Base-by-base conservation (phyloP, 1,139 yeast species). In the Lodderomyces pseudojiufengensis region DNA sequence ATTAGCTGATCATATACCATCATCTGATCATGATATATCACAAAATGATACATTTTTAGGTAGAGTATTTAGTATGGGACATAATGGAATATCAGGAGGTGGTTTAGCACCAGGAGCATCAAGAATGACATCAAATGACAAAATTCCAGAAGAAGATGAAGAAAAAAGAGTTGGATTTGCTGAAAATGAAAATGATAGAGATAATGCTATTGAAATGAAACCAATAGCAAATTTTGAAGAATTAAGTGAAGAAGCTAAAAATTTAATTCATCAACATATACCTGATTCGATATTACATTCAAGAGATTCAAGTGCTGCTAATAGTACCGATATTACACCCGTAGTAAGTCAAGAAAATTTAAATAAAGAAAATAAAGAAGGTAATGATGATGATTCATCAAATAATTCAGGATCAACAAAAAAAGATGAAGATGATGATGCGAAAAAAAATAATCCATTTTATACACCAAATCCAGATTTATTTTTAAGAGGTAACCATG, bases 381-480 rank as follows among this genome's bases (percentile, higher is more conserved):
- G 24, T 1, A 23, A 21, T 21, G 41, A 35, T 9, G 46, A 39
- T 4, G 36, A 32, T 10, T 29, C 20, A 18, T 18, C 20, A 18
- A 7, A 18, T 18, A 18, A 18, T 18, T 18, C 20, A 5, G 20
- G 20, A 5, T 18, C 20, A 18, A 33, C 16, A 35, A 28, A 11
- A 6, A 26, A n/a, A n/a, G 32, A 28, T 18, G 32, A 33, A 22
- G 26, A 25, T 24, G 15, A n/a, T 3, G 27, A 33, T 28, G 25
- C 37, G 13, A 36, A 38, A n/a, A 14, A 33, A n/a, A 34, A 45
- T 7, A 35, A 44, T 12, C 50, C 44, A 10, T 60, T 68, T 40
- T 64, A 60, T 40, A 69, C 73, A 2, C 76, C 77, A 3, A 73
- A 73, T 40, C 78, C 78, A 2, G 76, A 70, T 31, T 43, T 57